Percentiles rank a stretch among this genome's conserved stretches.
phyloP scores from a whole-genome alignment of 2,329 filamentous ascomycete genomes.

The Periconia macrospinosa region DNA sequence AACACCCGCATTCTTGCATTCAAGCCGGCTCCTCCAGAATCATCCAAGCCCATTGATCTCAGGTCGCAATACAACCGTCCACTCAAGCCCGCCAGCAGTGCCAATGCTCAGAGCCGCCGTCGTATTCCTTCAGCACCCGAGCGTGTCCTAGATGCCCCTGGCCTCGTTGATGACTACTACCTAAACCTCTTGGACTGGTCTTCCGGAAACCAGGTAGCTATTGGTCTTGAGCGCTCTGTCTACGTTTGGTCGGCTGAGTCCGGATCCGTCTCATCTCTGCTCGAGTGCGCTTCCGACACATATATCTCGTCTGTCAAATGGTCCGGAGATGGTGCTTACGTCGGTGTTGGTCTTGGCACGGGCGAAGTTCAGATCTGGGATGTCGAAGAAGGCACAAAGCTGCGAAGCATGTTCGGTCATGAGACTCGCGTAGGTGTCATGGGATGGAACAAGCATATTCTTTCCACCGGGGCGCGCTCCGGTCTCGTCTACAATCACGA shows the following conservation, averaged over 20 bases:
- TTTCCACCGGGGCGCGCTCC: slow-evolving; percentile 92
- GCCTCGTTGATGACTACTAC: slow-evolving; percentile 97
- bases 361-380: slow-evolving; percentile 99
- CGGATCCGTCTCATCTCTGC: slow-evolving; percentile 82
- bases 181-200: slow-evolving; percentile 99
- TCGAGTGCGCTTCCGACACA: slow-evolving; percentile 86
- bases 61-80: slow-evolving; percentile 98
- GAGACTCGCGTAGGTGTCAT: slow-evolving; percentile 96
- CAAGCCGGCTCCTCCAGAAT: slow-evolving; percentile 97
- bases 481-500: slow-evolving; percentile 98
- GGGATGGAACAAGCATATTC: slow-evolving; percentile 97
- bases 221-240: slow-evolving; percentile 93
- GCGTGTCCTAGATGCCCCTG: slow-evolving; percentile 92
- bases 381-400: slow-evolving; percentile 89
- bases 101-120: slow-evolving; percentile 83
- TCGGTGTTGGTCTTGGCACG: slow-evolving; percentile 89
- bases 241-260: slow-evolving; percentile 98
- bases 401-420: slow-evolving; percentile 98
- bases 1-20: slow-evolving; percentile 96
- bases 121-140: slow-evolving; percentile 94
- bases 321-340: slow-evolving; percentile 96
- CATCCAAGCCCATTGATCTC: slow-evolving; percentile 96
- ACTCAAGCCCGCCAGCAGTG: slow-evolving; percentile 73
- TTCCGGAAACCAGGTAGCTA: slow-evolving; percentile 95
- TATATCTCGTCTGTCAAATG: slow-evolving; percentile 99